Evolutionary conservation across 1,284 basidiomycete species (phyloP), one percentile per base, ranked within the genome.

Genomic region (Ganoderma multipileum): DNA sequence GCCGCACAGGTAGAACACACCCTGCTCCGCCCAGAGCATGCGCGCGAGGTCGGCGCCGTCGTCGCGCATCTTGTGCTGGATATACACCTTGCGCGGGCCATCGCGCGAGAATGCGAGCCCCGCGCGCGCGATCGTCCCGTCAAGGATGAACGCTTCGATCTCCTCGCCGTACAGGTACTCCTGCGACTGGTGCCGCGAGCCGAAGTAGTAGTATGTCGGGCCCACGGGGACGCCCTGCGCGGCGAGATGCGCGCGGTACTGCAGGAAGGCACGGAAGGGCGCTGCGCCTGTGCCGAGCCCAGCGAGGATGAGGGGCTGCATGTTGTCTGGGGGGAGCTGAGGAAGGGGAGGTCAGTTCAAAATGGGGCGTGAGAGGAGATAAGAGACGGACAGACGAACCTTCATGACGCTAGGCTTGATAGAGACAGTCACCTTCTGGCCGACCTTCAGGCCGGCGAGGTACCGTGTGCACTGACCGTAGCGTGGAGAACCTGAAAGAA

Each of bases 321-420:
- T 87, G 78, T 91, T 86, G 78, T 91, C 86, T 4, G 93, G 92
- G 67, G 98, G 97, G 12, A 98, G 86, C 93, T 93, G 71, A 8
- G 61, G 41, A 63, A 63, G 54, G 44, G 42, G 41, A 26, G 4
- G 39, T 61, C 23, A 52, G 57, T 16, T 7, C 11, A 59, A 38
- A 9, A 14, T 16, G n/a, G n/a, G 33, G 20, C 7, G 28, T 3
- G 36, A 14, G 20, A 47, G 8, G 39, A 38, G 7, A 50, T 26
- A 63, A 70, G 33, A 8, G 44, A 2, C 2, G n/a, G 20, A 55
- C 18, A n/a, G 52, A 78, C 83, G 33, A 66, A 95, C 94, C 89
- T 98, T 99, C 97, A 99, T 99, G 61, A 99, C 97, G 77, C 95
- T 97, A 28, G 98, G 98, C 83, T 98, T 98, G 83, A 99, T 93